These are phyloP conservation scores for Clonostachys sp. DNA, from an alignment of 2,329 filamentous ascomycete genomes.

Conservation along the genomic window DNA sequence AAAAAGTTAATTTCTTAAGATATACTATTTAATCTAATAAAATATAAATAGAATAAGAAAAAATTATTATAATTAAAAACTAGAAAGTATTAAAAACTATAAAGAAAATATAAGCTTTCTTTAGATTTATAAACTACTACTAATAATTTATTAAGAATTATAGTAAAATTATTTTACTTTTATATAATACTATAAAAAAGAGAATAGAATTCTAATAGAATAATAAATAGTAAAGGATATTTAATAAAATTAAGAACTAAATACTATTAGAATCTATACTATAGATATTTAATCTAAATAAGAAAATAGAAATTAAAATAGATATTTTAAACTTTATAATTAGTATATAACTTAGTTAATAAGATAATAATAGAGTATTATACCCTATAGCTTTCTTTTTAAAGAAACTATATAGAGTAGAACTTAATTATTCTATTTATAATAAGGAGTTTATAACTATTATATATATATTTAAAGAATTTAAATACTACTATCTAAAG, in stretches of 20 bases:
- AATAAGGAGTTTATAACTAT: neutral
- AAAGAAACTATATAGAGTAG: neutral
- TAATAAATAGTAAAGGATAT: neutral
- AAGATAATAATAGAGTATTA: neutral
- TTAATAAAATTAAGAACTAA: neutral
- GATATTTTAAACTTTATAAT: neutral
- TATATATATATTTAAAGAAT: neutral
- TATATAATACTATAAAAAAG: neutral
- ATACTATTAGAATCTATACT: neutral
- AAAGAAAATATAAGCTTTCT: neutral
- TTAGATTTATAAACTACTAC: neutral
- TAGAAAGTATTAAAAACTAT: neutral
- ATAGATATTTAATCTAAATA: slow-evolving; percentile 1
- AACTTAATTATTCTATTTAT: neutral
- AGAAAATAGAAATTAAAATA: neutral
- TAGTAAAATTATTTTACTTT: neutral
- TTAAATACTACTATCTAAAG: neutral
- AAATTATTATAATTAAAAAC: neutral
- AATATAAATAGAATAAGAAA: neutral
- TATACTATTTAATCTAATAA: neutral
- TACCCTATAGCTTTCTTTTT: neutral
- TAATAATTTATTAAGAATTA: neutral
- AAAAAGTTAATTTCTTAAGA: neutral
- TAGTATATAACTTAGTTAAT: neutral
- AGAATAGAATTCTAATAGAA: neutral